A percentile compares a stretch with the other conserved stretches of the same genome.
Evolutionary conservation across 768 basidiomycete genomes (phyloP).

Genomic region (Phylloporus rhodoxanthus): DNA sequence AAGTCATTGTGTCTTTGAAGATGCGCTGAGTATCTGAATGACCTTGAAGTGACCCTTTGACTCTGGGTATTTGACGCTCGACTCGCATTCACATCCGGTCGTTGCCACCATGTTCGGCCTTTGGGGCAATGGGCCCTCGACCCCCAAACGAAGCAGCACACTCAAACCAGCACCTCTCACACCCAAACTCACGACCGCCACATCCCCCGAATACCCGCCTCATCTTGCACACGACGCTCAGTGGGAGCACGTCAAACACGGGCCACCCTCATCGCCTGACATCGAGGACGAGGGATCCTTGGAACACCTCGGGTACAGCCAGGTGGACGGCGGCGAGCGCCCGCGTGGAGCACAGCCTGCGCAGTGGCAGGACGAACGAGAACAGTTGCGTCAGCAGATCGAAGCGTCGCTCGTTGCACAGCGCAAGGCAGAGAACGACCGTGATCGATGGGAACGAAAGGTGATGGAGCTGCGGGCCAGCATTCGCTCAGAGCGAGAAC

Average conservation of each 20-base stretch:
- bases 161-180: constrained; percentile 19
- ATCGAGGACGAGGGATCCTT: constrained; percentile 13
- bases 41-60: background rate
- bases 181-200: constrained; percentile 17
- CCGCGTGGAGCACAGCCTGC: background rate
- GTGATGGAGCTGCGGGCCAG: constrained; percentile 14
- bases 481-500: constrained; percentile 10
- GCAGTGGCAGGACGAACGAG: constrained; percentile 10
- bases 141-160: constrained; percentile 14
- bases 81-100: background rate
- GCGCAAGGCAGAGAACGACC: constrained; percentile 16
- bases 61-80: no score
- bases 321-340: constrained; percentile 8
- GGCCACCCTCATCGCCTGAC: constrained; percentile 12
- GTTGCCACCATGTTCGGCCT: background rate
- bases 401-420: constrained; percentile 11
- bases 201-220: constrained; percentile 9
- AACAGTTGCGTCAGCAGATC: constrained; percentile 7
- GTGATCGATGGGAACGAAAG: constrained; percentile 20
- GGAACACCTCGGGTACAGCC: constrained; percentile 20
- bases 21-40: background rate
- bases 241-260: constrained; percentile 21
- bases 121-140: constrained; percentile 11
- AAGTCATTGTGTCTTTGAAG: background rate
- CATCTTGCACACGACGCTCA: constrained; percentile 9